Evolutionary conservation across 1,284 basidiomycete species (phyloP), one percentile per base, ranked within the genome.

Genomic region (Rhizoctonia solani): DNA sequence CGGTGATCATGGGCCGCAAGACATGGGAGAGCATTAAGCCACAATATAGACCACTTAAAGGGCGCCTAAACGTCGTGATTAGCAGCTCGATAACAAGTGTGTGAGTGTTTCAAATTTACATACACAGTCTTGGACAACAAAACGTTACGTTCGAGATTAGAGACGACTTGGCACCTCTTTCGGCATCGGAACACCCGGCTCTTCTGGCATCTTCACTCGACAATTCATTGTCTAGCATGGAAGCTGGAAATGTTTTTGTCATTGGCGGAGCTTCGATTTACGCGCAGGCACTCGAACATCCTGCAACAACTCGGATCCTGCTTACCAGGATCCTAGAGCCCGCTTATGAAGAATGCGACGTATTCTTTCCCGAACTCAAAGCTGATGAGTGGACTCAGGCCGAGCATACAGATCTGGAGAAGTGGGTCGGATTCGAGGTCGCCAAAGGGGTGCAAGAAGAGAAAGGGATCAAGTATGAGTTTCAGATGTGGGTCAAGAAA

Each of bases 21-120:
- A 98, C 95, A 19, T 99, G 97, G 97, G 93, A 97, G 77, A 93
- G 92, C 75, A 99, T 99, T 69, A 96, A 97, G n/a, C 72, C 75
- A 5, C 92, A 87, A 76, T 93, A 92, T 78, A 84, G 92, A 69
- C 97, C 97, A 1, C 81, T 99, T 27, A 81, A 83, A 47, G 85
- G 83, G 32, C 82, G 97, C 42, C 71, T 85, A 69, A 99, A 99
- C 75, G 77, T 96, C 14, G 87, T 99, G 37, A 81, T 98, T 37
- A 93, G 87, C 86, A 89, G 72, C 55, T 75, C 5, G 77, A 81
- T 29, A 89, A 88, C 72, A 78, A 87, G 37, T 56, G 74, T 93
- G 88, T 94, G 75, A 72, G 87, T 81, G 50, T 19, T 23, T 19
- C 32, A 49, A 23, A 56, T 55, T 25, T 16, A 8, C 52, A 13